Base-by-base conservation (phyloP, 768 basidiomycete genomes). In the Neoboletus brunneissimus region DNA sequence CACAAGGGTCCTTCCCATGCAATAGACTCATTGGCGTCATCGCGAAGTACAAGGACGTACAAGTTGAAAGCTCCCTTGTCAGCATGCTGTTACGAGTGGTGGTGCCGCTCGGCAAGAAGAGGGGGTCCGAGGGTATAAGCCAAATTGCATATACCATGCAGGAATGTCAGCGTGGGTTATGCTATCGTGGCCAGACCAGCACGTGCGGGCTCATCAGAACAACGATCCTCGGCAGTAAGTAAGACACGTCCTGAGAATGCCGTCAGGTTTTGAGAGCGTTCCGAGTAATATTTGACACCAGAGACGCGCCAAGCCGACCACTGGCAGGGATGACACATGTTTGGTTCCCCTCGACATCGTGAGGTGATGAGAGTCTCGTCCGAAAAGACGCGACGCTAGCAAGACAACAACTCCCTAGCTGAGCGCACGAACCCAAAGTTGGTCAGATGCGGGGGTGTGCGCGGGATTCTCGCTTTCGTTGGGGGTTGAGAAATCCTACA, bases 211-310 rank as follows among this genome's bases (percentile, higher is more conserved):
- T 40, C 12, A 9, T n/a, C 25, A 40, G 45, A 41, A 45, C 11
- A 34, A 31, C 22, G 8, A 41, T 29, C 45, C 20, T 55, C 46
- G 55, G 63, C 20, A 61, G 43, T 11, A 42, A 55, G 43, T 11
- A 45, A 16, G 25, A 32, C 20, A 34, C 5, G 9, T 38, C 48
- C 35, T 49, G 35, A 49, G 37, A 32, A 60, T 60, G 64, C 64
- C 61, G 64, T 55, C n/a, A 51, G 12, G 8, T 41, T n/a, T 20
- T 22, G 43, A 31, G 29, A n/a, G 5, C 46, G 20, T 34, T 34
- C 35, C 23, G 42, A 38, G 45, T 42, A 40, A 23, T 29, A 31
- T 44, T 31, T 52, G 47, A 53, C 43, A 42, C 4, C 43, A 32
- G 32, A 27, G 5, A 41, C 37, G 3, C 52, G 38, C 32, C 31